These are phyloP conservation scores for Nakazawaea anatomiae DNA, from an alignment of 805 yeast genomes.

Conservation along the genomic window DNA sequence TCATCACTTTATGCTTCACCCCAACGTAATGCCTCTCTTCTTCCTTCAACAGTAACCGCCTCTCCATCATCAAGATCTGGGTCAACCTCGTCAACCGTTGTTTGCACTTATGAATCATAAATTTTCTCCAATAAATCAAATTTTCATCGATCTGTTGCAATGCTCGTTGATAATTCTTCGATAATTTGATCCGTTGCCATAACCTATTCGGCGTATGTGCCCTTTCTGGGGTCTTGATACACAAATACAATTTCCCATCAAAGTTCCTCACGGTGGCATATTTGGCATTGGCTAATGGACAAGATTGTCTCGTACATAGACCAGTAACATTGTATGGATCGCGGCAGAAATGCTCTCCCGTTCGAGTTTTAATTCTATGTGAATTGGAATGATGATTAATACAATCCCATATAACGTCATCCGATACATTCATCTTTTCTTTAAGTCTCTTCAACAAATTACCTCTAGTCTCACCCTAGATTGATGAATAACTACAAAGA, in stretches of 20 bases:
- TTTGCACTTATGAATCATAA: constrained; percentile 86
- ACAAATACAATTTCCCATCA: constrained; percentile 74
- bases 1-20: constrained; percentile 85
- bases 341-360: constrained; percentile 88
- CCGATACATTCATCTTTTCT: constrained; percentile 7
- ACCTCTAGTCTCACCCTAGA: too few species aligned
- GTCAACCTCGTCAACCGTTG: constrained; percentile 92
- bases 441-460: background rate
- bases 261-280: constrained; percentile 83
- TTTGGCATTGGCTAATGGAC: constrained; percentile 92
- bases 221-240: constrained; percentile 97
- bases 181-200: constrained; percentile 92
- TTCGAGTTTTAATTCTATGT: constrained; percentile 82
- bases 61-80: constrained; percentile 92
- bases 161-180: constrained; percentile 86
- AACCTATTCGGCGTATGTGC: constrained; percentile 90
- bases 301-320: constrained; percentile 84
- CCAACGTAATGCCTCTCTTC: constrained; percentile 94
- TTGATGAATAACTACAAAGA: too few species aligned
- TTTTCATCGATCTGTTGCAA: constrained; percentile 84
- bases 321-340: constrained; percentile 96
- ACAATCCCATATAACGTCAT: constrained; percentile 93
- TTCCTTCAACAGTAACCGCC: constrained; percentile 84
- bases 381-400: constrained; percentile 95
- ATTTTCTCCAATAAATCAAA: constrained; percentile 88